These are phyloP conservation scores for Ilyonectria robusta DNA, from an alignment of 2,329 filamentous ascomycete genomes.

Conservation along the genomic window DNA sequence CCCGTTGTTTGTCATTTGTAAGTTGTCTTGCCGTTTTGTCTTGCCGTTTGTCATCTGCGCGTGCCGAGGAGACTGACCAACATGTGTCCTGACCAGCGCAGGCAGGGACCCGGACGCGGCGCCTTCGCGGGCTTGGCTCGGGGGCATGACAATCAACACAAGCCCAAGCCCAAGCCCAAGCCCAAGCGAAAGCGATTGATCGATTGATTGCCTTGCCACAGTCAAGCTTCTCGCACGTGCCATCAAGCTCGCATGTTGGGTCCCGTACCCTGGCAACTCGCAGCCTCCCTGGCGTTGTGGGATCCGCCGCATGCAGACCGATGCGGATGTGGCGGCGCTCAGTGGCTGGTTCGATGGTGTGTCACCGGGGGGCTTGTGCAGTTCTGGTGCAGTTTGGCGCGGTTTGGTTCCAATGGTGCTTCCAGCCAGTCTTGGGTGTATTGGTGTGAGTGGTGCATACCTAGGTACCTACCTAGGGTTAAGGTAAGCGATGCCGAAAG, in stretches of 20 bases:
- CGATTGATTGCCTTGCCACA: background rate
- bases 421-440: background rate
- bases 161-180: too few species aligned
- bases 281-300: slow-evolving; percentile 7
- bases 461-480: too few species aligned
- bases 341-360: slow-evolving; percentile 21
- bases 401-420: slow-evolving; percentile 5
- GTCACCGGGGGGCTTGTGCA: slow-evolving; percentile 3
- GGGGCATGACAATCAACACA: background rate
- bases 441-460: background rate
- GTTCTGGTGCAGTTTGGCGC: background rate
- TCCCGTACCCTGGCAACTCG: slow-evolving; percentile 8
- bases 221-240: slow-evolving; percentile 45
- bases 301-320: slow-evolving; percentile 22
- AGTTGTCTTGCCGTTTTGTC: background rate
- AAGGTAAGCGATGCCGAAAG: background rate
- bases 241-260: slow-evolving; percentile 32
- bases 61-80: background rate
- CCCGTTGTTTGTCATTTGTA: background rate
- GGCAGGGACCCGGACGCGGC: too few species aligned
- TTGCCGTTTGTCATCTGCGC: background rate
- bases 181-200: too few species aligned
- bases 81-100: background rate
- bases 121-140: background rate
- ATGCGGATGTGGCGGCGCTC: slow-evolving; percentile 23